A percentile compares a stretch with the other conserved stretches of the same genome.
Conservation (phyloP, 2,329 filamentous ascomycete genomes). For the Monosporascus sp. region DNA sequence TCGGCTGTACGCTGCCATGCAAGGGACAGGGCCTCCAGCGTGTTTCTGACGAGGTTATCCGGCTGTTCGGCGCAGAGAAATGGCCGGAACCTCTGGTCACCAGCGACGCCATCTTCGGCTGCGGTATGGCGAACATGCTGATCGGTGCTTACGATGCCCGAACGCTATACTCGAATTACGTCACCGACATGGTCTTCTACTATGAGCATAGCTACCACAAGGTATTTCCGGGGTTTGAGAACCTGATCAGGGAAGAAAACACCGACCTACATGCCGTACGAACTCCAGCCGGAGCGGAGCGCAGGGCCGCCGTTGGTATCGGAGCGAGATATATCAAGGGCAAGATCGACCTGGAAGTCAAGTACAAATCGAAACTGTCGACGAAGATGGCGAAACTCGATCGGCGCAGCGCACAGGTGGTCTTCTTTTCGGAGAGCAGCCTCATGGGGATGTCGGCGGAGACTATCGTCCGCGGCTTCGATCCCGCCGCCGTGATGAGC, state of each 20-base stretch:
- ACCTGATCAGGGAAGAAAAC: slow-evolving; percentile 4
- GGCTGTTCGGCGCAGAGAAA: slow-evolving; percentile 1
- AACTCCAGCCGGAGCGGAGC: slow-evolving; percentile 6
- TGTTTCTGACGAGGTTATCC: neutral
- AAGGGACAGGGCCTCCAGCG: slow-evolving; percentile 3
- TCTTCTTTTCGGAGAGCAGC: slow-evolving; percentile 23
- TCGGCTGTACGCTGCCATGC: neutral
- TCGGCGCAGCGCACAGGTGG: slow-evolving; percentile 13
- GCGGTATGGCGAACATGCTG: slow-evolving; percentile 15
- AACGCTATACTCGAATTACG: slow-evolving; percentile 21
- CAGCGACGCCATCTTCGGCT: slow-evolving; percentile 17
- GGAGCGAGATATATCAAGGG: slow-evolving; percentile 18
- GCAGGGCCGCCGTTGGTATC: slow-evolving; percentile 2
- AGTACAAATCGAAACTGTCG: slow-evolving; percentile 9
- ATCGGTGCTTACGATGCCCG: slow-evolving; percentile 17
- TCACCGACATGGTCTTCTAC: slow-evolving; percentile 19
- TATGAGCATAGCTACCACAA: slow-evolving; percentile 22
- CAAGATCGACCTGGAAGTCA: slow-evolving; percentile 17
- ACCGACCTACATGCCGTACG: slow-evolving; percentile 1
- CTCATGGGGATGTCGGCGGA: slow-evolving; percentile 38
- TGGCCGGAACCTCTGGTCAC: slow-evolving; percentile 13
- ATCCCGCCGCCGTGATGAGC: slow-evolving; percentile 15
- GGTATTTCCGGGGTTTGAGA: slow-evolving; percentile 15
- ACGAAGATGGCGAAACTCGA: slow-evolving; percentile 12
- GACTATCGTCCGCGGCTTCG: slow-evolving; percentile 17